Base-by-base conservation (phyloP, 495 filamentous ascomycete genomes). In the Annulohypoxylon moriforme region DNA sequence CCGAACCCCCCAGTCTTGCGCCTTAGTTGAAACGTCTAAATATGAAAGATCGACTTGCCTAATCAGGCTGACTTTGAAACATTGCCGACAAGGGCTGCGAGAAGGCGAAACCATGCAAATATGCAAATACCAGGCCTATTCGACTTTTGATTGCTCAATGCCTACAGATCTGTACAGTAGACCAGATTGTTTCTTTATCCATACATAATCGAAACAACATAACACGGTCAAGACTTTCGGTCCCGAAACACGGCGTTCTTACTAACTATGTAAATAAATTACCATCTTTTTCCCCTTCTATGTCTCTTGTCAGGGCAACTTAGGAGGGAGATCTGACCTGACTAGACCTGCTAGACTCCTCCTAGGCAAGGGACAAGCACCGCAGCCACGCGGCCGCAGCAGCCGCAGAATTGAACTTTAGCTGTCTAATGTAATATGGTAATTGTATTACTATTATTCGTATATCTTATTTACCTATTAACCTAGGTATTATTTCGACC, bases 11-110 rank as follows among this genome's bases (percentile, higher is more conserved):
- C 55, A 69, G 71, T 71, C 70, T 72, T 72, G 59, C 59, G 64
- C 62, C 60, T 69, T 70, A 74, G 70, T 77, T 72, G 73, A 77
- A 76, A 76, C 73, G 70, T 75, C 75, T 62, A 71, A 71, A 71
- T 68, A 68, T 74, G 64, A 76, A 62, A 68, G 73, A 59, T 59
- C 76, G 64, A 76, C 70, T 77, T 77, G 70, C 76, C 76, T 74
- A 71, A 72, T 77, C 65, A 62, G 71, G 73, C 57, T 72, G 60
- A 75, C 62, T 68, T 68, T 75, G 67, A 77, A 60, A 72, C 73
- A 63, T 73, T 65, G 61, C 62, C 64, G 66, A 73, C 71, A 73
- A 69, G 71, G 71, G 71, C 71, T 73, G 66, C 62, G 71, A 73
- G 71, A 67, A 73, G 71, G 66, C 71, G 71, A 73, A 73, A 73